These are phyloP conservation scores for Cryptococcus sp. DNA, from an alignment of 1,284 basidiomycete genomes.

Conservation along the genomic window DNA sequence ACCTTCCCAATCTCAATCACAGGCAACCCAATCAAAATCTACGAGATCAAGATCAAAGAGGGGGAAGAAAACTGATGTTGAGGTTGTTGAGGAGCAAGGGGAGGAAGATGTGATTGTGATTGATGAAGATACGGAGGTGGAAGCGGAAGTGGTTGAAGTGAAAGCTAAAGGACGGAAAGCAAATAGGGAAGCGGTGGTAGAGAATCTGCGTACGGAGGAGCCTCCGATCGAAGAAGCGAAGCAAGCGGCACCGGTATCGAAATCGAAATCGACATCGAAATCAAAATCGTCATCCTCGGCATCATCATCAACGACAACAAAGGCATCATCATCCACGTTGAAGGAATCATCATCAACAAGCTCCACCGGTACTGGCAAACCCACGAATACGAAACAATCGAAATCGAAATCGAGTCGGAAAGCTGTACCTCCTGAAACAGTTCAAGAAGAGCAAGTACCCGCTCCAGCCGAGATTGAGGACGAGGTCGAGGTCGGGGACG, in stretches of 20 bases:
- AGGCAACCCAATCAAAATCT: conserved; percentile 5
- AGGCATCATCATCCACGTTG: too few species aligned
- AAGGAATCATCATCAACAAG: too few species aligned
- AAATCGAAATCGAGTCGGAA: too few species aligned
- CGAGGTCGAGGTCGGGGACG: background rate
- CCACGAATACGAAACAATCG: background rate
- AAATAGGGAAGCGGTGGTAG: conserved; percentile 2
- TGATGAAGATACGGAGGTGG: conserved; percentile 4
- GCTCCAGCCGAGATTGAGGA: background rate
- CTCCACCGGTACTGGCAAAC: too few species aligned
- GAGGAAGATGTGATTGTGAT: conserved; percentile 2
- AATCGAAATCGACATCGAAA: conserved; percentile 3
- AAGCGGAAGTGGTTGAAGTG: conserved; percentile 1
- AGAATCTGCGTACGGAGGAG: conserved; percentile 1
- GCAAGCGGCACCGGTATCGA: conserved; percentile 1
- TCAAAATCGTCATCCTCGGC: conserved; percentile 9
- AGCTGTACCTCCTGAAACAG: too few species aligned
- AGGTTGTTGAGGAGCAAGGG: conserved; percentile 7
- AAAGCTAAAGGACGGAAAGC: conserved; percentile 2
- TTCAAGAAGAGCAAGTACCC: background rate
- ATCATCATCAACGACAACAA: too few species aligned
- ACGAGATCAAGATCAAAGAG: conserved; percentile 9
- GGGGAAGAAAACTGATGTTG: conserved; percentile 19
- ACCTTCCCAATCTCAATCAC: conserved; percentile 1
- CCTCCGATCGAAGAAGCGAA: background rate